phyloP scores from a whole-genome alignment of 2,329 filamentous ascomycete species.

The Cordyceps pruinosa region DNA sequence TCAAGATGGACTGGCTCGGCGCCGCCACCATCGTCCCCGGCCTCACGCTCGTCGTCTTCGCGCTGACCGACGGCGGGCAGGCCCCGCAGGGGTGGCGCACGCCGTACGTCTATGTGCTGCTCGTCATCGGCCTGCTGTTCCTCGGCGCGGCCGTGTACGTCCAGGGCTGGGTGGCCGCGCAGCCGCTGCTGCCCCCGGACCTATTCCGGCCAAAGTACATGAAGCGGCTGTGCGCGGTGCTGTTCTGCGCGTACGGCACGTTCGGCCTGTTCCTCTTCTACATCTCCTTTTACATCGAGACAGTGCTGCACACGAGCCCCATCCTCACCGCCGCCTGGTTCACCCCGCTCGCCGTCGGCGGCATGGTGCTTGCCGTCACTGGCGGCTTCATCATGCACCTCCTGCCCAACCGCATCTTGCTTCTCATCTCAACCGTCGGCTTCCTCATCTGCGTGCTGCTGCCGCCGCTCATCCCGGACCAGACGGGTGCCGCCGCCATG shows the following conservation, averaged over 20 bases:
- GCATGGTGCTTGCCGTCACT: constrained; percentile 54
- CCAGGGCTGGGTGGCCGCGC: constrained; percentile 61
- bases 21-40: constrained; percentile 54
- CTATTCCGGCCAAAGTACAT: constrained; percentile 66
- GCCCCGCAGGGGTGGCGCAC: constrained; percentile 65
- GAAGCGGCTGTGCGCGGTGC: constrained; percentile 50
- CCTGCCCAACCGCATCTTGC: constrained; percentile 54
- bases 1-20: constrained; percentile 64
- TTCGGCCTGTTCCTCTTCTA: constrained; percentile 65
- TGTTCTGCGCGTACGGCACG: constrained; percentile 62
- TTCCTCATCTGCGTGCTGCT: constrained; percentile 53
- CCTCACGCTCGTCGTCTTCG: constrained; percentile 64
- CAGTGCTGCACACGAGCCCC: constrained; percentile 51
- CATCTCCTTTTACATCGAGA: constrained; percentile 58
- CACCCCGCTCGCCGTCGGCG: constrained; percentile 59
- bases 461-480: constrained; percentile 55
- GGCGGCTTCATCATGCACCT: constrained; percentile 63
- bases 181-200: constrained; percentile 63
- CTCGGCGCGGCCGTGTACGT: constrained; percentile 59
- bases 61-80: constrained; percentile 66
- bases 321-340: constrained; percentile 63
- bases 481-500: constrained; percentile 24
- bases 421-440: constrained; percentile 54
- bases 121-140: constrained; percentile 55
- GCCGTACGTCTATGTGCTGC: constrained; percentile 61